phyloP scores from a whole-genome alignment of 345 rosid species.

The Populus alba region DNA sequence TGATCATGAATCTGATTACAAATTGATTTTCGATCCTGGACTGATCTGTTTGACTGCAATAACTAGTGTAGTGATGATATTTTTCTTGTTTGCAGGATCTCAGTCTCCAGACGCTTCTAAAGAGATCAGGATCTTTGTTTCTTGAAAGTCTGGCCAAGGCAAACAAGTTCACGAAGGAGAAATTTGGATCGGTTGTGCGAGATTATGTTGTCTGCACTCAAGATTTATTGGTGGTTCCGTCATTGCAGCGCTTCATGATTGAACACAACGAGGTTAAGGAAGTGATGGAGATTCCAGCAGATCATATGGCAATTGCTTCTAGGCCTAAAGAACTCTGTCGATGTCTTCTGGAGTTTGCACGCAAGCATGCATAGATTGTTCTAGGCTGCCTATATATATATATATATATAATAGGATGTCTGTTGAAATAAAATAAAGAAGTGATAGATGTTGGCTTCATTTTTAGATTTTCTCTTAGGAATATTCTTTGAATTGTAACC shows the following conservation, averaged over 20 bases:
- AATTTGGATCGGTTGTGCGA: too few species aligned
- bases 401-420: too few species aligned
- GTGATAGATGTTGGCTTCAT: too few species aligned
- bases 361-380: neutral
- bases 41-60: neutral
- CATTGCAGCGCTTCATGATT: slow-evolving; percentile 39
- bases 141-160: neutral
- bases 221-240: slow-evolving; percentile 1
- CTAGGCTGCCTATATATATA: too few species aligned
- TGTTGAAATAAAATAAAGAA: too few species aligned
- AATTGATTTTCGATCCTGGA: neutral
- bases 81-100: neutral
- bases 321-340: slow-evolving; percentile 14
- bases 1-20: neutral
- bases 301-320: slow-evolving; percentile 24
- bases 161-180: too few species aligned
- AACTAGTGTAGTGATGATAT: too few species aligned
- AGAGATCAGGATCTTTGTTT: slow-evolving; percentile 8
- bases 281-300: slow-evolving; percentile 26
- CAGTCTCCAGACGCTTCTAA: neutral
- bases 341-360: slow-evolving; percentile 15
- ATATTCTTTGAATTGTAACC: too few species aligned
- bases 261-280: slow-evolving; percentile 13
- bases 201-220: slow-evolving; percentile 11
- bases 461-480: too few species aligned